Evolutionary conservation across 257 asterid genomes (phyloP).

Genomic region (Nicotiana noctiflora): DNA sequence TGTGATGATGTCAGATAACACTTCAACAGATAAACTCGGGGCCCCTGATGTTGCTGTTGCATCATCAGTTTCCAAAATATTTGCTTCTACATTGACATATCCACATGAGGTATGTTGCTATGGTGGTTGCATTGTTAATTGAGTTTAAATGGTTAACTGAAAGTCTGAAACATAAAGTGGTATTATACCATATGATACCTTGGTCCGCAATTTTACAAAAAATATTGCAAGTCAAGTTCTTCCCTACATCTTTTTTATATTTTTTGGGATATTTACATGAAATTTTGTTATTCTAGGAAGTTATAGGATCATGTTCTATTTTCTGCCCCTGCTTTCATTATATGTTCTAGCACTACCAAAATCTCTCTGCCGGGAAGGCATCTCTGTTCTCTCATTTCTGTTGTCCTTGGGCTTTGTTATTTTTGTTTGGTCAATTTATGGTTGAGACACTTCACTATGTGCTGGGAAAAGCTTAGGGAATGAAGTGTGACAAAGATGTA

Average conservation of each 20-base stretch:
- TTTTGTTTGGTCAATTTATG: neutral
- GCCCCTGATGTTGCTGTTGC: slow-evolving; percentile 84
- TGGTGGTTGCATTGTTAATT: neutral
- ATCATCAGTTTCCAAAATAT: slow-evolving; percentile 84
- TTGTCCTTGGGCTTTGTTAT: neutral
- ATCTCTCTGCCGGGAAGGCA: neutral
- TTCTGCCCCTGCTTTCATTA: neutral
- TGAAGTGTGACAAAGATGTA: neutral
- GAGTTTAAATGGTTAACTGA: neutral
- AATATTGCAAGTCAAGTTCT: neutral
- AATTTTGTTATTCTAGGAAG: neutral
- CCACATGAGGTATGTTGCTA: slow-evolving; percentile 70
- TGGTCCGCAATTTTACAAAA: neutral
- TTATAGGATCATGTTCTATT: neutral
- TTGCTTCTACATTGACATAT: slow-evolving; percentile 91
- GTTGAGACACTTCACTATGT: neutral
- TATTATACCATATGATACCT: neutral
- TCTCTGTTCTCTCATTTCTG: neutral
- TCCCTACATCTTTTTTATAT: neutral
- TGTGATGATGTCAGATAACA: slow-evolving; percentile 46
- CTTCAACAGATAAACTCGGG: slow-evolving; percentile 56
- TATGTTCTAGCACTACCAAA: neutral
- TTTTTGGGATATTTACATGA: neutral
- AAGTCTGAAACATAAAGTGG: neutral
- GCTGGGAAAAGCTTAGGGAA: neutral